These are phyloP conservation scores for Candida stauntonica DNA, from an alignment of 805 yeast species.

Conservation along the genomic window DNA sequence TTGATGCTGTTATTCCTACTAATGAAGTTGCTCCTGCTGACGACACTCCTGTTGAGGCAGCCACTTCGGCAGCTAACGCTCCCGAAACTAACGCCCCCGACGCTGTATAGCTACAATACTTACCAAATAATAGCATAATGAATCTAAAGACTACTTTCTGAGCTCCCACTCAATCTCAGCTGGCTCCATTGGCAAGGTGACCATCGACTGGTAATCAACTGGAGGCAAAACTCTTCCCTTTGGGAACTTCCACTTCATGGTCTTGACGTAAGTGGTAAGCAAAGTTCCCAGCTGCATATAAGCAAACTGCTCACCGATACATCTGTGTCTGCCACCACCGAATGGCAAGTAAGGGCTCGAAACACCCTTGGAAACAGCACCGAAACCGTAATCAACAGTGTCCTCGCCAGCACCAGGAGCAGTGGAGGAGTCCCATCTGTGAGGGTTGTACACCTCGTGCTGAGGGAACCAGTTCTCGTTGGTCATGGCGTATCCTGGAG, in stretches of 20 bases:
- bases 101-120: too few relatives aligned
- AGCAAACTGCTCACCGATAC: conserved; percentile 99
- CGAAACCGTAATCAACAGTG: conserved; percentile 92
- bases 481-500: conserved; percentile 89
- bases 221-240: conserved; percentile 52
- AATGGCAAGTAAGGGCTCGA: conserved; percentile 94
- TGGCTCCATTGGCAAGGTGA: conserved; percentile 80
- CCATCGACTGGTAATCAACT: conserved; percentile 87
- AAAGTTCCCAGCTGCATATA: conserved; percentile 87
- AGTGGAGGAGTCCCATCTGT: conserved; percentile 66
- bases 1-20: not conserved
- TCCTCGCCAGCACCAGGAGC: conserved; percentile 34
- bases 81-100: too few relatives aligned
- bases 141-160: conserved; percentile 34
- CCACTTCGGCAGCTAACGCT: too few relatives aligned
- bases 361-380: conserved; percentile 94
- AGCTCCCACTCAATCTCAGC: conserved; percentile 69
- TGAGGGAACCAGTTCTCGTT: conserved; percentile 76
- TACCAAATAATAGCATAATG: too few relatives aligned
- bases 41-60: not conserved
- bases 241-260: conserved; percentile 71
- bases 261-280: conserved; percentile 67
- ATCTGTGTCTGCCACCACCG: conserved; percentile 99
- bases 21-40: not conserved
- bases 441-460: conserved; percentile 70